Evolutionary conservation across 805 yeast species (phyloP), one percentile per base, ranked within the genome.

Genomic region (Sporopachydermia quercuum): DNA sequence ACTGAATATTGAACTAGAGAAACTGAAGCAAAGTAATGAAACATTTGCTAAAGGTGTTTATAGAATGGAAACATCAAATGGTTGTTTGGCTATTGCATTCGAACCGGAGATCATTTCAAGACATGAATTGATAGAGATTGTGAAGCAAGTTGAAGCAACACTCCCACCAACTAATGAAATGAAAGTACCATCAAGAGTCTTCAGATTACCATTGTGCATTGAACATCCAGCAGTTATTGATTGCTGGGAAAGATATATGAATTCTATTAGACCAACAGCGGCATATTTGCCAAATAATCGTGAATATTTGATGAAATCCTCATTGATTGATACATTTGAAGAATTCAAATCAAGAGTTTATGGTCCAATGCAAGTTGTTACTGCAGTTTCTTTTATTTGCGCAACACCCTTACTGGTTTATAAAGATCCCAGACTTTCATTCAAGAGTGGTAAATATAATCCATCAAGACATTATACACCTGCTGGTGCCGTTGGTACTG

Each of bases 391-490:
- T 4, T 55, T 55, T 37, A 41, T 55, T 8, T 55, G 59, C 48
- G 59, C 58, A 5, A 46, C 48, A 38, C 52, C 57, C 4, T 42
- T 54, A 16, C 36, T 53, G 18, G 59, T 56, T 11, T 50, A 51
- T 27, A 48, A 52, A 14, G 61, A 60, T 40, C 62, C 62, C 27
- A 46, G 60, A 39, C 45, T 51, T 43, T 40, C 44, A 15, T 41
- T 41, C 40, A 41, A 34, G 45, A 49, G 50, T 19, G 48, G 52
- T 14, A 55, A 55, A 16, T 55, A 54, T 36, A 55, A 55, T 43
- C 59, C 59, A 8, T 51, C 59, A 2, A 45, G 59, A 42, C 54
- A 59, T n/a, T 50, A 49, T 23, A 54, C 60, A 1, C 59, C 59
- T 1, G 52, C 48, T 17, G 59, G 59, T 16, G 53, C 56, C 2